phyloP scores from a whole-genome alignment of 2,329 filamentous ascomycete species.

The Byssothecium circinans region DNA sequence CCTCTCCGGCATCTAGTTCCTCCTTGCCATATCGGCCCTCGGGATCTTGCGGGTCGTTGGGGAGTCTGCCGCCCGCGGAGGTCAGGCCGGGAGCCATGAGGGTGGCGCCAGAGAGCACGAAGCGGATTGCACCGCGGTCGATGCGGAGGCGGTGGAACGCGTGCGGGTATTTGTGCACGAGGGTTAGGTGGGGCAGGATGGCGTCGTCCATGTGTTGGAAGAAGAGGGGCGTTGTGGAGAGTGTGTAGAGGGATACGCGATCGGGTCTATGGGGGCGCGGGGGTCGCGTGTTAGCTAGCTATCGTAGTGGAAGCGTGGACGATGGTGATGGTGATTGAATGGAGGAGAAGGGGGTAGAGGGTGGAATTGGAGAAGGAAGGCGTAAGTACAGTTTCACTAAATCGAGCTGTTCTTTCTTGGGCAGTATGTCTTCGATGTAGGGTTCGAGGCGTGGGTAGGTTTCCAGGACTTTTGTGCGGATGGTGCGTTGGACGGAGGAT shows the following conservation, averaged over 20 bases:
- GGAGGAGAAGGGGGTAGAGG: too few species aligned
- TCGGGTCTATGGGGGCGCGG: slow-evolving; percentile 69
- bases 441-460: slow-evolving; percentile 84
- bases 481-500: slow-evolving; percentile 85
- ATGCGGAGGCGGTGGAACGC: slow-evolving; percentile 85
- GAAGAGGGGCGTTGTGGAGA: slow-evolving; percentile 79
- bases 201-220: slow-evolving; percentile 80
- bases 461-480: slow-evolving; percentile 79
- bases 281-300: slow-evolving; percentile 8
- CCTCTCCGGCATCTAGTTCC: slow-evolving; percentile 77
- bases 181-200: slow-evolving; percentile 81
- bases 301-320: not conserved
- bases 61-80: slow-evolving; percentile 76
- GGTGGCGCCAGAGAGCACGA: slow-evolving; percentile 89
- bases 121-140: slow-evolving; percentile 93
- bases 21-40: slow-evolving; percentile 55
- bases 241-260: slow-evolving; percentile 83
- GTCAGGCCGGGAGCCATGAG: slow-evolving; percentile 97
- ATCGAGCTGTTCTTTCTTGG: slow-evolving; percentile 90
- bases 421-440: slow-evolving; percentile 90
- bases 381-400: slow-evolving; percentile 88
- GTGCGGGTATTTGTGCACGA: slow-evolving; percentile 87
- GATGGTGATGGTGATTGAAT: too few species aligned
- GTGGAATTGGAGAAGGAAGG: too few species aligned
- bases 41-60: slow-evolving; percentile 52